phyloP scores from a whole-genome alignment of 2,329 filamentous ascomycete genomes.

The Arthrinium phaeospermum region DNA sequence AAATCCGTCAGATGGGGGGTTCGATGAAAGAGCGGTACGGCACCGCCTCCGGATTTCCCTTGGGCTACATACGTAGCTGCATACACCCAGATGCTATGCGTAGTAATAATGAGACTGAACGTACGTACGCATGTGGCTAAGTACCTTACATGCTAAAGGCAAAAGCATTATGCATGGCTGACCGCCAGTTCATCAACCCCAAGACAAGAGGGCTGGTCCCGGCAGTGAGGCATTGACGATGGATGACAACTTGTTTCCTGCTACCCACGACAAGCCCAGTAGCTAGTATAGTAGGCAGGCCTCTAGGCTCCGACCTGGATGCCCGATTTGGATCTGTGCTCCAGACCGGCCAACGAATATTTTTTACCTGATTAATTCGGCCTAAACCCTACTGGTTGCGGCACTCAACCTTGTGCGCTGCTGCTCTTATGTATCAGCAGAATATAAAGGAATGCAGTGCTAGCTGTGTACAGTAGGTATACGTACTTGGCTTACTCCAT shows the following conservation, averaged over 20 bases:
- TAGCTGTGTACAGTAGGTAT: neutral
- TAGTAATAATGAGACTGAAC: neutral
- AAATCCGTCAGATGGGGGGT: neutral
- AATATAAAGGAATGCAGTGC: neutral
- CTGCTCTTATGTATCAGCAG: no score
- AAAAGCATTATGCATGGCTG: conserved; percentile 42
- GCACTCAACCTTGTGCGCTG: neutral
- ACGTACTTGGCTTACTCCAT: neutral
- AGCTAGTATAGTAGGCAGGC: conserved; percentile 1
- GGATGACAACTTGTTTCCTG: conserved; percentile 20
- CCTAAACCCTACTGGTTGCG: neutral
- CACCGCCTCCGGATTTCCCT: conserved; percentile 8
- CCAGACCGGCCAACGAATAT: neutral
- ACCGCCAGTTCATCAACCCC: conserved; percentile 55
- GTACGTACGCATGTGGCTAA: conserved; percentile 7
- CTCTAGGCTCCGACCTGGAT: conserved; percentile 2
- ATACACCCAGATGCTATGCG: neutral
- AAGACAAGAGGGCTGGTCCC: conserved; percentile 31
- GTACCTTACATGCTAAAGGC: conserved; percentile 16
- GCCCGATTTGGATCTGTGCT: neutral
- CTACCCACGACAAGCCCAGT: neutral
- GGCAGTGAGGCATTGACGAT: conserved; percentile 31
- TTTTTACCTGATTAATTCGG: neutral
- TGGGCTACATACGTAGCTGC: conserved; percentile 3
- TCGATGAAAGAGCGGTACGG: conserved; percentile 16